Conservation (phyloP, 2,329 filamentous ascomycete species). For the Gyromitra esculenta region DNA sequence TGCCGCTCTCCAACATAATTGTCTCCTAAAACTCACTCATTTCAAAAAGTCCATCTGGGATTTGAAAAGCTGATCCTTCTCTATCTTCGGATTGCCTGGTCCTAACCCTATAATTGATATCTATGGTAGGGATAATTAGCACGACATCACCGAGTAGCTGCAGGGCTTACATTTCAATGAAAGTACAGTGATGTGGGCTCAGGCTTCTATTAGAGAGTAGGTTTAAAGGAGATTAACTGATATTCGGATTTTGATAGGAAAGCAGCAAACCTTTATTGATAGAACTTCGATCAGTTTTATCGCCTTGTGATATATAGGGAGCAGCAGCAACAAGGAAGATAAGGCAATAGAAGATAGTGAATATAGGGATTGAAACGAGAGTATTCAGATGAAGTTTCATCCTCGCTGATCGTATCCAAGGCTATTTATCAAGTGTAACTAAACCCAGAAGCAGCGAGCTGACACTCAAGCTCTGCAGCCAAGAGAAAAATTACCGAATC, state of each 20-base stretch:
- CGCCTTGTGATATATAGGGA: neutral
- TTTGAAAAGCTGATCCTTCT: neutral
- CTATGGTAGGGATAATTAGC: neutral
- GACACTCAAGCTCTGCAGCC: neutral
- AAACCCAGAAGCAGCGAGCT: neutral
- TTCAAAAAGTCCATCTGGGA: neutral
- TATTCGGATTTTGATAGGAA: neutral
- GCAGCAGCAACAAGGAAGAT: neutral
- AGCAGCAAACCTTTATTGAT: constrained; percentile 7
- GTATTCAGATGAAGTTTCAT: neutral
- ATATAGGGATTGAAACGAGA: neutral
- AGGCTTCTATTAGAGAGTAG: neutral
- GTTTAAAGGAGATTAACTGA: neutral
- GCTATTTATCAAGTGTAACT: neutral
- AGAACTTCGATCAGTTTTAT: neutral
- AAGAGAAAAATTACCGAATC: neutral
- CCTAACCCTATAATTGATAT: neutral
- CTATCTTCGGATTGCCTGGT: neutral
- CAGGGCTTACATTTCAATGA: neutral
- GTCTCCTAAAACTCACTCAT: neutral
- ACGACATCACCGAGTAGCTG: too few relatives aligned
- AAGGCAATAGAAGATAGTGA: neutral
- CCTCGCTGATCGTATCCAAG: neutral
- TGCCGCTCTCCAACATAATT: neutral
- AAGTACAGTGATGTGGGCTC: neutral